Percentiles rank a stretch among this genome's conserved stretches.
Conservation (phyloP, 148 eudicot genomes). For the Rheum nobile region DNA sequence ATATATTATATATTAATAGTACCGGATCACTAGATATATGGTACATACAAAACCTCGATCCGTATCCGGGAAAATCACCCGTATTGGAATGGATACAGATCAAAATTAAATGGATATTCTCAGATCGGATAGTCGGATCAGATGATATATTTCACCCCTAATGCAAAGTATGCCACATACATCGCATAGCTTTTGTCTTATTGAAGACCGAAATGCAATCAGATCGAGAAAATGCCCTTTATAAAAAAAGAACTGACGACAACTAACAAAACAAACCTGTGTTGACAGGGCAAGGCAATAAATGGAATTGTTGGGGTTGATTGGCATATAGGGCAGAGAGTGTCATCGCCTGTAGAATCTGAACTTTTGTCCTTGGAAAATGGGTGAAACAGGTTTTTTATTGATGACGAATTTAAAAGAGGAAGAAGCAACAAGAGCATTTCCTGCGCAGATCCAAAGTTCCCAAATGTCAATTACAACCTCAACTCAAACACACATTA, state of each 20-base stretch:
- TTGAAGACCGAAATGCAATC: background rate
- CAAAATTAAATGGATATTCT: too few relatives aligned
- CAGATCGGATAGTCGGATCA: too few relatives aligned
- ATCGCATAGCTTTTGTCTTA: background rate
- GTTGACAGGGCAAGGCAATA: slow-evolving; percentile 88
- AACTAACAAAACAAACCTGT: slow-evolving; percentile 46
- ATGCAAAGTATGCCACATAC: background rate
- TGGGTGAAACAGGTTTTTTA: slow-evolving; percentile 66
- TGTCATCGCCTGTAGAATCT: slow-evolving; percentile 40
- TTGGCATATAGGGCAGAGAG: slow-evolving; percentile 81
- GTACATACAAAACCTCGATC: too few relatives aligned
- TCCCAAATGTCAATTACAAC: background rate
- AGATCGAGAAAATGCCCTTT: background rate
- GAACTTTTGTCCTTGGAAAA: slow-evolving; percentile 77
- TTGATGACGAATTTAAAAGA: slow-evolving; percentile 82
- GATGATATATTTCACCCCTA: too few relatives aligned
- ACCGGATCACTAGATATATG: too few relatives aligned
- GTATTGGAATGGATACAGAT: too few relatives aligned
- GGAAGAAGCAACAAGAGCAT: slow-evolving; percentile 92
- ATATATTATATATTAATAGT: too few relatives aligned
- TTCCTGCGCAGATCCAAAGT: slow-evolving; percentile 48
- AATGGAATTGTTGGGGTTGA: slow-evolving; percentile 70
- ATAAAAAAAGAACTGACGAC: background rate
- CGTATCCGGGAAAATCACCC: too few relatives aligned
- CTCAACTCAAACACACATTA: background rate